Evolutionary conservation across 352 stramenopile species (phyloP), one percentile per base, ranked within the genome.

Genomic region (Thraustochytrium striatum): DNA sequence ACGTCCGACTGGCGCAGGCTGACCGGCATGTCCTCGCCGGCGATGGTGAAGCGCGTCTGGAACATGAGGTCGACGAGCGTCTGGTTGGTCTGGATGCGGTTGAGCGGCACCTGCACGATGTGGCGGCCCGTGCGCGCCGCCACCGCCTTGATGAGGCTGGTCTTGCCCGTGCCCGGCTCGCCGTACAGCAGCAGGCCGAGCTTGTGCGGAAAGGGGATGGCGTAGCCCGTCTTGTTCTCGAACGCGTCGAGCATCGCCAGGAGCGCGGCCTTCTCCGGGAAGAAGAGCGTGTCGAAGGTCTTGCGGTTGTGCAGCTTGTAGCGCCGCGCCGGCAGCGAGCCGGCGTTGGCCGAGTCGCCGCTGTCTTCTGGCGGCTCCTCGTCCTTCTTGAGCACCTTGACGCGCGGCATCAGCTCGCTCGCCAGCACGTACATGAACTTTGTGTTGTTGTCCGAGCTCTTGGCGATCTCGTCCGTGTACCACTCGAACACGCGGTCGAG

Each of bases 151-250:
- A 94, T 94, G 19, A 96, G 82, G 69, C 85, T 92, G 2, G 92
- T 96, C 85, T 97, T 97, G 47, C 91, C 88, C 30, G 89, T 95
- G 28, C 91, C 91, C 8, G 91, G 91, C 16, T 89, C 89, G 0
- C 91, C 92, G 61, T 95, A 87, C 0, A 97, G 84, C 38, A 97
- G 81, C 2, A 96, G 88, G 0, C 84, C 90, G 36, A 89, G 87
- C 83, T 95, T 96, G 86, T 96, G 89, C 9, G 91, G 92, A 44
- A 93, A 94, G 41, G 85, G 83, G 84, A 96, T 93, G 3, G 85
- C 85, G 72, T 94, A 96, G 52, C 90, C 91, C 1, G 44, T 85
- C 69, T 83, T 87, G 61, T 70, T 86, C 41, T 82, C 78, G 72
- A 82, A 84, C 2, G 52, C 89, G 83, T 89, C 83, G 2, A 92